Evolutionary conservation across 2,329 filamentous ascomycete species (phyloP), one percentile per base, ranked within the genome.

Genomic region (Blastomyces gilchristii): DNA sequence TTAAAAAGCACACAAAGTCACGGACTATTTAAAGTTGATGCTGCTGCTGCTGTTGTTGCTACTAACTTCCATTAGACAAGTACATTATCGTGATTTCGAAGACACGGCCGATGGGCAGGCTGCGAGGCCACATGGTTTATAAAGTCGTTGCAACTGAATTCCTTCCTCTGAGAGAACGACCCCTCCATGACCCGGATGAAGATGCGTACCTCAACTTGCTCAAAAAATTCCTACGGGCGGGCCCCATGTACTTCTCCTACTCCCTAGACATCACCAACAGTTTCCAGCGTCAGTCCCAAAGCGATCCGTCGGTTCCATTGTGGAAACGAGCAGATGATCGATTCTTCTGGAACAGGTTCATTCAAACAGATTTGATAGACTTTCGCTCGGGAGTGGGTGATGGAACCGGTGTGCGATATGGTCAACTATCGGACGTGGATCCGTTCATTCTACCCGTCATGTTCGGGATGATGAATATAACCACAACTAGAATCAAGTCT

Each of bases 211-310:
- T 97, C 62, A 78, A 81, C 59, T 82, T 97, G 62, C 84, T 99
- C 69, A 91, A 91, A 76, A 85, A 83, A 58, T 86, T 94, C 66
- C 83, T 99, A 69, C 88, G 89, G 74, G 87, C 85, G 14, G 90
- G 89, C 0, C 91, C 93, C 9, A 91, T 97, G 87, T 97, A 96
- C 82, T 99, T 97, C 72, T 97, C 94, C 63, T 99, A 99, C 80
- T 93, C 92, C 9, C 85, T 96, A 74, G 94, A 99, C 76, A 83
- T 99, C 67, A 99, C 94, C 69, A 99, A 96, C 80, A 92, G 86
- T 73, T 96, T 97, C 79, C 94, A 99, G 78, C 87, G 94, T 67
- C 94, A 97, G 74, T 87, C 92, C 3, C 86, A 92, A 68, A 81
- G 85, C 67, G 86, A 96, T 73, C 78, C 80, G 63, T 83, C 83